Conservation (phyloP, 306 rosid species). For the Corylus avellana region DNA sequence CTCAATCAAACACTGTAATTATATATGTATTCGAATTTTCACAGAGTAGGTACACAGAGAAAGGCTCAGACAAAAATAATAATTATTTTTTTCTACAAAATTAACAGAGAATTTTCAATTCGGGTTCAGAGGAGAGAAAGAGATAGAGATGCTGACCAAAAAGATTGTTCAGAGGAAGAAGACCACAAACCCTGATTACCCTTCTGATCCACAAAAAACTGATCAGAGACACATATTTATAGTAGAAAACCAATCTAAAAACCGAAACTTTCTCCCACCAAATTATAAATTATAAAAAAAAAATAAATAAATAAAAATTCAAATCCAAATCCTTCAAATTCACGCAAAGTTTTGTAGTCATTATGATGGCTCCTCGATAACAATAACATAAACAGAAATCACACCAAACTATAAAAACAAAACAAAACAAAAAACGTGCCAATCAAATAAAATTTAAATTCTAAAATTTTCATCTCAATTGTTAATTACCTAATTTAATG, state of each 20-base stretch:
- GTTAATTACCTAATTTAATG: neutral
- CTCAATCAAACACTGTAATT: constrained; percentile 9
- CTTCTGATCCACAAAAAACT: constrained; percentile 35
- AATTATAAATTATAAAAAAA: constrained; percentile 19
- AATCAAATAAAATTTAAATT: neutral
- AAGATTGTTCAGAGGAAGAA: constrained; percentile 27
- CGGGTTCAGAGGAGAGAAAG: constrained; percentile 1
- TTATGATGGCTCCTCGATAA: constrained; percentile 45
- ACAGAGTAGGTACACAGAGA: neutral
- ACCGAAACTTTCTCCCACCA: constrained; percentile 29
- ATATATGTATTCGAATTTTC: neutral
- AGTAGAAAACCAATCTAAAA: constrained; percentile 24
- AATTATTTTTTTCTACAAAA: neutral
- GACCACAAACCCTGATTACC: constrained; percentile 40
- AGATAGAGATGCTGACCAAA: constrained; percentile 21
- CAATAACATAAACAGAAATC: constrained; percentile 42
- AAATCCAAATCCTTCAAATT: constrained; percentile 44
- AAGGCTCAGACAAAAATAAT: neutral
- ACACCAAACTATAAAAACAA: constrained; percentile 31
- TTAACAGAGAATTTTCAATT: neutral
- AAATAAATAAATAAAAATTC: neutral
- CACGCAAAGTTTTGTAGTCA: constrained; percentile 52
- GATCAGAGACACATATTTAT: constrained; percentile 42
- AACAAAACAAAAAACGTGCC: neutral
- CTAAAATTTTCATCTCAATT: neutral